These are phyloP conservation scores for Rubroboletus pulcherrimus DNA, from an alignment of 768 basidiomycete species.

Conservation along the genomic window DNA sequence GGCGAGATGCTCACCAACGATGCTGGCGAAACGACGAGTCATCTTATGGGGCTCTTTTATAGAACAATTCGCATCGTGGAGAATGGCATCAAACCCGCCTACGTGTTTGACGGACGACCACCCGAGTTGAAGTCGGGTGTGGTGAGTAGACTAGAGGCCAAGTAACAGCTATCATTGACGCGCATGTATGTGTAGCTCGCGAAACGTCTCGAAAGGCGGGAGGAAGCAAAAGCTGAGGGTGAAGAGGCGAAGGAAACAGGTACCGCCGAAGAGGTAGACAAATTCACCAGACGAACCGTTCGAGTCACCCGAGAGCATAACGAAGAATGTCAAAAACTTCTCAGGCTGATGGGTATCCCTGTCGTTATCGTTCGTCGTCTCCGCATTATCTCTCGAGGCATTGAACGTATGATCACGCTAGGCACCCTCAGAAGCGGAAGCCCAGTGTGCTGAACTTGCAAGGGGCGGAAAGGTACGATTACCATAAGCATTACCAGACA, in stretches of 20 bases:
- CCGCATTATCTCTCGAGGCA: background rate
- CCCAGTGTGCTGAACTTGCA: constrained; percentile 98
- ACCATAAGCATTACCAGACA: background rate
- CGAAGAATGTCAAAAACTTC: constrained; percentile 84
- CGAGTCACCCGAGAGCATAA: constrained; percentile 96
- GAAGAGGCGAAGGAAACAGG: constrained; percentile 97
- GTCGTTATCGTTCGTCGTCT: constrained; percentile 71
- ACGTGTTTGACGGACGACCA: constrained; percentile 98
- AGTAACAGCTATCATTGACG: background rate
- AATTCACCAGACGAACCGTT: constrained; percentile 85
- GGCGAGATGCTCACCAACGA: constrained; percentile 97
- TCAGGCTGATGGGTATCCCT: constrained; percentile 95
- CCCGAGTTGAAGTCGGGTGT: constrained; percentile 97
- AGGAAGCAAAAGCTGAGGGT: constrained; percentile 91
- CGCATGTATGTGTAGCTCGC: constrained; percentile 58
- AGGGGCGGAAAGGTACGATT: constrained; percentile 80
- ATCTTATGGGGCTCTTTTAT: constrained; percentile 99
- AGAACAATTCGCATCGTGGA: constrained; percentile 97
- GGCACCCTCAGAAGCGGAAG: constrained; percentile 99
- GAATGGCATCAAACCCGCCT: constrained; percentile 96
- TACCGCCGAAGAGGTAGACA: constrained; percentile 90
- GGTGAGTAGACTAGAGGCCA: constrained; percentile 49
- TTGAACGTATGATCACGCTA: constrained; percentile 29
- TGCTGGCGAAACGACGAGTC: constrained; percentile 96
- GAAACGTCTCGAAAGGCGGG: constrained; percentile 87